A percentile compares a stretch with the other conserved stretches of the same genome.
Conservation (phyloP, 1,284 basidiomycete species). For the Bondarzewia mesenterica region DNA sequence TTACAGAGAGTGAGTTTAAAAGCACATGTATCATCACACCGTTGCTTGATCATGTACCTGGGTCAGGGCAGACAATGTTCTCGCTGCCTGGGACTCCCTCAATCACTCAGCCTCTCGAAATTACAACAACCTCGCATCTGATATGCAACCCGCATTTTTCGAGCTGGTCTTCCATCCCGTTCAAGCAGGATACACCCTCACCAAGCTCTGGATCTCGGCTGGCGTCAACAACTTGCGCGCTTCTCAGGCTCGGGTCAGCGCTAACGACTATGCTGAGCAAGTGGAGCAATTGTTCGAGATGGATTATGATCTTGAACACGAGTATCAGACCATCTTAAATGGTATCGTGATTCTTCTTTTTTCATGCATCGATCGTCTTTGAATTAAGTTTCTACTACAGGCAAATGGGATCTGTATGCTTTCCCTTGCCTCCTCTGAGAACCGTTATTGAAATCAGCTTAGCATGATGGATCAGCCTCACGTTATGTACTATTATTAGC, state of each 20-base stretch:
- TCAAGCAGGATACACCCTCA: conserved; percentile 47
- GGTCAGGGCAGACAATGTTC: conserved; percentile 45
- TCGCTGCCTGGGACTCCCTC: conserved; percentile 41
- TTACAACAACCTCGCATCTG: conserved; percentile 41
- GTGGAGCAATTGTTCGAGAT: conserved; percentile 50
- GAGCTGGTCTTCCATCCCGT: conserved; percentile 60
- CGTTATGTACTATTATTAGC: conserved; percentile 62
- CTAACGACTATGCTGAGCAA: conserved; percentile 47
- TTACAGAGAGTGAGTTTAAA: conserved; percentile 53
- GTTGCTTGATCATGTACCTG: not conserved
- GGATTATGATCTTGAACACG: conserved; percentile 48
- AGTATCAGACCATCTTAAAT: conserved; percentile 52
- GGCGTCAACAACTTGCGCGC: conserved; percentile 56
- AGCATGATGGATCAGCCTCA: conserved; percentile 69
- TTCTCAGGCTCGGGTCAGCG: conserved; percentile 54
- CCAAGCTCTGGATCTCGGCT: conserved; percentile 47
- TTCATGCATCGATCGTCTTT: not conserved
- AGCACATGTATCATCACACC: not conserved
- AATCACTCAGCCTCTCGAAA: conserved; percentile 42
- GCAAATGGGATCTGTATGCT: conserved; percentile 53
- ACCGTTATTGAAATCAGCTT: not conserved
- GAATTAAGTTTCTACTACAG: conserved; percentile 17
- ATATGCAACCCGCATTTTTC: conserved; percentile 53
- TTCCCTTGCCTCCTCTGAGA: not conserved
- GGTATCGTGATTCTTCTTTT: conserved; percentile 26